phyloP scores from a whole-genome alignment of 2,329 filamentous ascomycete genomes.

The Drechmeria coniospora region DNA sequence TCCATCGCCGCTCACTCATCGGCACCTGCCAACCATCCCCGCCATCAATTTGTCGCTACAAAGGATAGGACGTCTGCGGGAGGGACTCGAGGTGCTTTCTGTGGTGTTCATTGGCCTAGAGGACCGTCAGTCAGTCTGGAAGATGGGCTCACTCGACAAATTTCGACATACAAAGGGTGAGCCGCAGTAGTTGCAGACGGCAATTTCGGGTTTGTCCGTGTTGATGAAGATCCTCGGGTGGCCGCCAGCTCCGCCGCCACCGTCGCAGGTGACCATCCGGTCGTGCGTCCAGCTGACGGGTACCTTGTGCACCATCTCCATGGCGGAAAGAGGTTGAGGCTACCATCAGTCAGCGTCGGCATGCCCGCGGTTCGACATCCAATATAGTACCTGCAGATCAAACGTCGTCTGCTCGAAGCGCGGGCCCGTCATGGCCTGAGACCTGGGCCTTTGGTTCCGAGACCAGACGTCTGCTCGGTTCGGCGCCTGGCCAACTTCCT shows the following conservation, averaged over 20 bases:
- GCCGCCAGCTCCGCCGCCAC: conserved; percentile 76
- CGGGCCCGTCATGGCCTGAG: conserved; percentile 79
- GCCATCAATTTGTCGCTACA: conserved; percentile 22
- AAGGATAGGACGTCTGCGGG: conserved; percentile 66
- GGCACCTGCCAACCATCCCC: background rate
- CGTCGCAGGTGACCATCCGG: conserved; percentile 72
- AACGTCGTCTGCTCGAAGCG: conserved; percentile 97
- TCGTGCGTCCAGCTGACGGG: conserved; percentile 85
- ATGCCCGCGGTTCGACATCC: conserved; percentile 1
- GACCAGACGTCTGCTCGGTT: conserved; percentile 77
- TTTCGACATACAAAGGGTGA: conserved; percentile 65
- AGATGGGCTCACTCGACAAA: background rate
- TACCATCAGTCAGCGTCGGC: conserved; percentile 22
- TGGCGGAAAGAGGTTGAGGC: conserved; percentile 81
- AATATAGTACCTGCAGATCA: conserved; percentile 59
- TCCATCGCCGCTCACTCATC: background rate
- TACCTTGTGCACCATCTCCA: conserved; percentile 91
- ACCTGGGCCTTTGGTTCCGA: conserved; percentile 65
- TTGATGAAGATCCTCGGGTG: conserved; percentile 97
- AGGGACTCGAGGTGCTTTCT: conserved; percentile 70
- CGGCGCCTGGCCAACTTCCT: conserved; percentile 60
- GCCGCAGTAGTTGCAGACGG: conserved; percentile 82
- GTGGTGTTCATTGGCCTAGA: conserved; percentile 79
- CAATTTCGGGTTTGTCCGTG: conserved; percentile 90
- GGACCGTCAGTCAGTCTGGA: conserved; percentile 2